Percentiles rank a stretch among this genome's conserved stretches.
phyloP scores from a whole-genome alignment of 2,329 filamentous ascomycete species.

The Tolypocladium tundrense region DNA sequence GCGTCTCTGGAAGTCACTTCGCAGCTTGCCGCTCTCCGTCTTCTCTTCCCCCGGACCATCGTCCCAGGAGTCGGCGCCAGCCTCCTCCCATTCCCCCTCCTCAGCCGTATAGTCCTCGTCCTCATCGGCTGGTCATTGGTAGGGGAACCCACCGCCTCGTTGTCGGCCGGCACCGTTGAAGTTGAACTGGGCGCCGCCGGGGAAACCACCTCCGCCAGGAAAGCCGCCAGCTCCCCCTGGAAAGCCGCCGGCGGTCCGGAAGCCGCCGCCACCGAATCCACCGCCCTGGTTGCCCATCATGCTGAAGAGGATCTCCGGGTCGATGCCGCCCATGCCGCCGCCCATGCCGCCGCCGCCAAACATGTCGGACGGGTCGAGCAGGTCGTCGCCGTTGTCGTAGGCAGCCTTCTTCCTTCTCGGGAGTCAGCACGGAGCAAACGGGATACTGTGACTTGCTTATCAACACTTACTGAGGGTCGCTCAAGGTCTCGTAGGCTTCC shows the following conservation, averaged over 20 bases:
- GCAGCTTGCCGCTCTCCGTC: constrained; percentile 13
- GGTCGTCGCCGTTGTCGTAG: constrained; percentile 88
- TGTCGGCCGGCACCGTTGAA: constrained; percentile 31
- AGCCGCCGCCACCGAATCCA: constrained; percentile 24
- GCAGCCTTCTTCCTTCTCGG: constrained; percentile 64
- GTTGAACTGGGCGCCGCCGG: constrained; percentile 36
- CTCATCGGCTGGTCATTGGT: constrained; percentile 38
- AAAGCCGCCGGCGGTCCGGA: constrained; percentile 42
- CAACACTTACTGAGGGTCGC: constrained; percentile 72
- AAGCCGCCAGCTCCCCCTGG: constrained; percentile 39
- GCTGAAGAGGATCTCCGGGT: constrained; percentile 70
- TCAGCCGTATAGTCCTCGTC: constrained; percentile 22
- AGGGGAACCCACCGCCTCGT: constrained; percentile 30
- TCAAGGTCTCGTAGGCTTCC: constrained; percentile 93
- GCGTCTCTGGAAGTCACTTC: constrained; percentile 18
- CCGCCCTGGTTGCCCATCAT: constrained; percentile 66
- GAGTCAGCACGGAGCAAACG: constrained; percentile 20
- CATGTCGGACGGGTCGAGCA: constrained; percentile 81
- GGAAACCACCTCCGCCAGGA: constrained; percentile 26
- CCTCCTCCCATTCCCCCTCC: constrained; percentile 16
- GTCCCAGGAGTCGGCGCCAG: constrained; percentile 8
- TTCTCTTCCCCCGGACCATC: constrained; percentile 9
- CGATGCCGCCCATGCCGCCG: constrained; percentile 58
- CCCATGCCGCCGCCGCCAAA: constrained; percentile 60
- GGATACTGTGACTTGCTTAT: not conserved